Evolutionary conservation across 345 rosid genomes (phyloP), one percentile per base, ranked within the genome.

Genomic region (Gossypium ekmanianum): DNA sequence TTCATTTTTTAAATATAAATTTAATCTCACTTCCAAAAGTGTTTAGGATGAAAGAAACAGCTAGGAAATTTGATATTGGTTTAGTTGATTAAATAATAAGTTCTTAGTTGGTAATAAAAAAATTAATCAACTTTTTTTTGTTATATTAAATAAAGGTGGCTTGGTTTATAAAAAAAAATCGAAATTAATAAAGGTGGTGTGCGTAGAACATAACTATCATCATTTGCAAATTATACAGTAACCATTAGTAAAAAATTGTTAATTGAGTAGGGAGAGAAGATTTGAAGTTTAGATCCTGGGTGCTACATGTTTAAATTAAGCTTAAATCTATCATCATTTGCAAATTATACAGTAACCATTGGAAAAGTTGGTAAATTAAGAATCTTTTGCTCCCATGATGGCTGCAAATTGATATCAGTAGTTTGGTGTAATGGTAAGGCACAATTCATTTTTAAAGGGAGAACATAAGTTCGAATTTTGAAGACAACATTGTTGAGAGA

Each of bases 401-500:
- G 39, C 39, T 34, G 4, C 1, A 34, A 34, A 34, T 34, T 2
- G 39, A 34, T 34, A 34, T 4, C 6, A 34, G 1, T 1, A 34
- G 0, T 29, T 0, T 34, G 0, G 6, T 34, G 6, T 0, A 34
- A 34, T 34, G 6, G 1, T 34, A 34, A 34, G 6, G 0, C 6
- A 4, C 6, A 29, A 0, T 29, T 29, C 0, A 29, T 3, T 3
- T 0, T 29, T 4, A 4, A 4, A 34, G 39, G 3, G 0, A 4
- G 39, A 34, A 34, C 0, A 2, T 34, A 4, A 0, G 1, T 34
- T 34, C 1, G 0, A 34, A 34, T 4, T 4, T 34, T 34, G 1
- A 0, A 3, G 1, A 29, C 0, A 27, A 3, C 0, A 0, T 29
- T 29, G 0, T 29, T 29, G 0, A 4, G 1, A 29, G 0, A 0